Conservation (phyloP, 345 rosid species). For the Syzygium aqueum region DNA sequence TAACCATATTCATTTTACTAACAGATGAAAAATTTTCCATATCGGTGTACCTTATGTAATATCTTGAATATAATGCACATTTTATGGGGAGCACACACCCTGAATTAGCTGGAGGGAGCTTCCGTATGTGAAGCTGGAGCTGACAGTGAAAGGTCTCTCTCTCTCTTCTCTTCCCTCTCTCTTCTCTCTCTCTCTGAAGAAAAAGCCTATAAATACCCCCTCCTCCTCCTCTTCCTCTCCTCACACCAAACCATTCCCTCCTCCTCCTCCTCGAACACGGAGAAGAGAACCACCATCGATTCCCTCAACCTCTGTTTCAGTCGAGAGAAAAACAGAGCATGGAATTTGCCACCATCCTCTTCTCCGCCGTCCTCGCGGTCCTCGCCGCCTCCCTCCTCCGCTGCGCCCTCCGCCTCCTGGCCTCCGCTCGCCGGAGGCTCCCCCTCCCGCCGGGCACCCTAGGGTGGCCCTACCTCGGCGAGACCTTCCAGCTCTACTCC, state of each 20-base stretch:
- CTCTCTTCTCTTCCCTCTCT: neutral
- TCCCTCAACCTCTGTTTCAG: neutral
- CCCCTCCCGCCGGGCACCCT: conserved; percentile 53
- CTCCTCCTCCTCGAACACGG: neutral
- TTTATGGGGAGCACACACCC: neutral
- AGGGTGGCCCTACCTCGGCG: conserved; percentile 58
- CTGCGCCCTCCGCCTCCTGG: neutral
- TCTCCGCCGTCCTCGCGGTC: neutral
- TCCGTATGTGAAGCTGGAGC: neutral
- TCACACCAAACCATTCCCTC: neutral
- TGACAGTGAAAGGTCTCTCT: neutral
- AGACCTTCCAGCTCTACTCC: conserved; percentile 41
- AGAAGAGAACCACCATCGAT: neutral
- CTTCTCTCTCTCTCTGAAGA: neutral
- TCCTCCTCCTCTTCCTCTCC: neutral
- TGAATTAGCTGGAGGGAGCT: conserved; percentile 1
- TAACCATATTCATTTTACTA: neutral
- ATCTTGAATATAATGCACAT: neutral
- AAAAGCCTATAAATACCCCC: neutral
- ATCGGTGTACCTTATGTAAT: neutral
- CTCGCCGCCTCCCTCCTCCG: neutral
- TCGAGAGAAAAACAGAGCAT: neutral
- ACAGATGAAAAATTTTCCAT: neutral
- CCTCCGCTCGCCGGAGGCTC: neutral
- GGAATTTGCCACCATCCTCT: neutral